Conservation (phyloP, 257 asterid species). For the Primulina tabacum region DNA sequence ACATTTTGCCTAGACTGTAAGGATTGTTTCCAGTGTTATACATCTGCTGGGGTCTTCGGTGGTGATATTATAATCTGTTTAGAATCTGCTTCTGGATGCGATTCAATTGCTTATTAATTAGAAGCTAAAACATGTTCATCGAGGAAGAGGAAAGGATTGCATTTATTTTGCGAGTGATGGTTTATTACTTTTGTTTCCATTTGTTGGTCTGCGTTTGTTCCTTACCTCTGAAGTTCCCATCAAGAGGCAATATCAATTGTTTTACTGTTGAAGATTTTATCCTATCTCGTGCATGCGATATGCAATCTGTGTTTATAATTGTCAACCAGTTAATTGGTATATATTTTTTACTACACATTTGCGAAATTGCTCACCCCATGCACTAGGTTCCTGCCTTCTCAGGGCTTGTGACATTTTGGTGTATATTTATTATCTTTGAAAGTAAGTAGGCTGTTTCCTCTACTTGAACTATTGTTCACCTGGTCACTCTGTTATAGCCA, state of each 20-base stretch:
- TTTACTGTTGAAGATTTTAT: conserved; percentile 8
- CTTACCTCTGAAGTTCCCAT: neutral
- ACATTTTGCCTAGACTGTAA: conserved; percentile 92
- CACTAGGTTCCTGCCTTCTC: conserved; percentile 9
- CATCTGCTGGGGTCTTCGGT: neutral
- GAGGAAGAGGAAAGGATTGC: conserved; percentile 9
- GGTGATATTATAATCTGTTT: neutral
- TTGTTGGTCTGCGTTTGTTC: neutral
- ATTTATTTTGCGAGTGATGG: conserved; percentile 14
- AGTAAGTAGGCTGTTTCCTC: conserved; percentile 1
- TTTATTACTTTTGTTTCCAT: conserved; percentile 8
- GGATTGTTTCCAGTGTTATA: conserved; percentile 19
- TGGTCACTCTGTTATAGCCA: neutral
- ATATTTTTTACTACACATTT: conserved; percentile 1
- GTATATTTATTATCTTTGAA: neutral
- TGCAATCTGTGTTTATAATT: neutral
- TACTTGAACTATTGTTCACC: conserved; percentile 10
- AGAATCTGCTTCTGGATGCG: conserved; percentile 22
- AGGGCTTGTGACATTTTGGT: conserved; percentile 14
- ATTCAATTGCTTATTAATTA: conserved; percentile 7
- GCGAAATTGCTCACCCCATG: conserved; percentile 9
- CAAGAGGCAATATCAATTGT: conserved; percentile 3
- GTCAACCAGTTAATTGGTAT: conserved; percentile 18
- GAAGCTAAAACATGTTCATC: conserved; percentile 1
- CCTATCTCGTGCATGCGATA: conserved; percentile 6